Conservation (phyloP, 139 green algal genomes). For the Picochlorum sp. region DNA sequence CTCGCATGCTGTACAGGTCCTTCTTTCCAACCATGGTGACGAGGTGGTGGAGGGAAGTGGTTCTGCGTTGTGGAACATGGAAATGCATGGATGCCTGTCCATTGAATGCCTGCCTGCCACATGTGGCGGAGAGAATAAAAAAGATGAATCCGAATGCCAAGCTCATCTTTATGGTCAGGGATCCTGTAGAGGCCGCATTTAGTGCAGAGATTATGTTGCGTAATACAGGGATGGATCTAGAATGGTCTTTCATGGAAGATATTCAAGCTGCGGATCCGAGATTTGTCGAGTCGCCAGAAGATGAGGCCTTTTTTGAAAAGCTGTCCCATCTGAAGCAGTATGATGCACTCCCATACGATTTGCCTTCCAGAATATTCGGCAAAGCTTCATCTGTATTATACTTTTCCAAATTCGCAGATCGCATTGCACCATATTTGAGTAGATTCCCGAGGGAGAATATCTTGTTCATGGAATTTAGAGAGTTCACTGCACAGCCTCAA, state of each 20-base stretch:
- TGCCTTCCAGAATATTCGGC: slow-evolving; percentile 43
- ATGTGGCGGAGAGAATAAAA: slow-evolving; percentile 48
- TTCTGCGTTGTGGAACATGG: slow-evolving; percentile 33
- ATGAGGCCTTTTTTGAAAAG: slow-evolving; percentile 22
- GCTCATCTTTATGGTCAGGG: slow-evolving; percentile 65
- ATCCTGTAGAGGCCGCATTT: slow-evolving; percentile 53
- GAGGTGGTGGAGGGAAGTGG: slow-evolving; percentile 29
- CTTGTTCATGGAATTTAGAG: slow-evolving; percentile 63
- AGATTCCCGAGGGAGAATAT: slow-evolving; percentile 53
- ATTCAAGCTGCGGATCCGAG: slow-evolving; percentile 27
- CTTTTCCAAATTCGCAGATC: slow-evolving; percentile 41
- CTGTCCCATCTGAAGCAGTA: slow-evolving; percentile 27
- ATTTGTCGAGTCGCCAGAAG: slow-evolving; percentile 24
- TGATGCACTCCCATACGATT: slow-evolving; percentile 39
- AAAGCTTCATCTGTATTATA: slow-evolving; percentile 32
- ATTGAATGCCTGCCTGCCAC: slow-evolving; percentile 56
- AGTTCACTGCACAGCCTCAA: slow-evolving; percentile 48
- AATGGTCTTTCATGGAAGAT: slow-evolving; percentile 45
- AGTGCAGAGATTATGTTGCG: slow-evolving; percentile 60
- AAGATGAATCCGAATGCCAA: slow-evolving; percentile 60
- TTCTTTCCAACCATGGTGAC: slow-evolving; percentile 73
- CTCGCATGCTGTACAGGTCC: slow-evolving; percentile 43
- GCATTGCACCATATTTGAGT: slow-evolving; percentile 51
- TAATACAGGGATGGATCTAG: slow-evolving; percentile 58
- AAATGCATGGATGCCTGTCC: slow-evolving; percentile 74